Conservation (phyloP, 352 stramenopile species). For the Globisporangium yorkense region DNA sequence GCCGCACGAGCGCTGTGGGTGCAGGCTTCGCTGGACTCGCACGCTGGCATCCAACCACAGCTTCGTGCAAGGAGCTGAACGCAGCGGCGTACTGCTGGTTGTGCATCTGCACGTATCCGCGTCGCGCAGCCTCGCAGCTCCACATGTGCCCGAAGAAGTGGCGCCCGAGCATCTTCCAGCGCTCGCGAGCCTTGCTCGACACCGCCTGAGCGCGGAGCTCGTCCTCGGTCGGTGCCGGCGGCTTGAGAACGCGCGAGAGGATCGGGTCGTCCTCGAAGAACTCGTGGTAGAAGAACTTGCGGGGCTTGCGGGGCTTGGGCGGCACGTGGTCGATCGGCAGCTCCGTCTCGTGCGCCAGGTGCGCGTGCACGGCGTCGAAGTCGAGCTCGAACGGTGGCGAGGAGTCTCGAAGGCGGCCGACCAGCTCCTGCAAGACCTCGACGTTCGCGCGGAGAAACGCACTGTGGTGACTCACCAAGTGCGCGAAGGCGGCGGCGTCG, state of each 20-base stretch:
- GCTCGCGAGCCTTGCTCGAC: conserved; percentile 21
- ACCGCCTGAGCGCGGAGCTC: conserved; percentile 11
- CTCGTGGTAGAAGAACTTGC: conserved; percentile 68
- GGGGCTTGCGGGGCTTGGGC: conserved; percentile 33
- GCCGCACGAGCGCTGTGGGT: conserved; percentile 24
- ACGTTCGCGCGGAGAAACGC: conserved; percentile 38
- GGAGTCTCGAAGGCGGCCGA: conserved; percentile 3
- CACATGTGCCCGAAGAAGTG: conserved; percentile 36
- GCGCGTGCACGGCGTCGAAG: conserved; percentile 34
- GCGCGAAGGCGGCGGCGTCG: conserved; percentile 24
- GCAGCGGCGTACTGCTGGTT: conserved; percentile 31
- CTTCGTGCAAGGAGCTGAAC: conserved; percentile 19
- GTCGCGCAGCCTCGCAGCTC: conserved; percentile 29
- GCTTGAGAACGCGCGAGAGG: conserved; percentile 7
- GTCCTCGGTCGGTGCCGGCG: conserved; percentile 6
- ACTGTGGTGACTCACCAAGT: conserved; percentile 23
- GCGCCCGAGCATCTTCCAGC: conserved; percentile 35
- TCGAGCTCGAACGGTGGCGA: conserved; percentile 45
- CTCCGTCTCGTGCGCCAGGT: conserved; percentile 23
- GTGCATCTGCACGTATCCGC: conserved; percentile 40
- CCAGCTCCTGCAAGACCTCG: conserved; percentile 32
- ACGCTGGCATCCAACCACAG: conserved; percentile 21
- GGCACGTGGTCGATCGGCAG: conserved; percentile 31
- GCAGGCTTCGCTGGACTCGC: conserved; percentile 9
- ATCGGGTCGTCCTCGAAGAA: conserved; percentile 63